Percentiles rank a stretch among this genome's conserved stretches.
These are phyloP conservation scores for Pyrenopolyporus hunteri DNA, from an alignment of 495 filamentous ascomycete species.

Conservation along the genomic window DNA sequence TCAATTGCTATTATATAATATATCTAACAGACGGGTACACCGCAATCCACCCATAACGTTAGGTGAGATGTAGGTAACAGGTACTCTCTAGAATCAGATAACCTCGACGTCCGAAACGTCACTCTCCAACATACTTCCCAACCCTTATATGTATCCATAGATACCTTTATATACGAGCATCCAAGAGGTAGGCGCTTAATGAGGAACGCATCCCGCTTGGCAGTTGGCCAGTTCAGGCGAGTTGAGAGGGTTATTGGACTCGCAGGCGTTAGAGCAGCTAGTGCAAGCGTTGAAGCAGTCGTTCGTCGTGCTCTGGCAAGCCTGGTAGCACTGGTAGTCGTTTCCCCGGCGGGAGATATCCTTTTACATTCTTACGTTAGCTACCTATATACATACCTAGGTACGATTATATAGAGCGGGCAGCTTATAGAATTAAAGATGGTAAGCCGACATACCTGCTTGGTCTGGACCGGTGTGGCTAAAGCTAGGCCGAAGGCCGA, in stretches of 20 bases:
- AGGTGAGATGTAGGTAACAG: no score
- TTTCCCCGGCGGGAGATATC: not conserved
- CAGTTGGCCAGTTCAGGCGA: not conserved
- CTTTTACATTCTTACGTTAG: not conserved
- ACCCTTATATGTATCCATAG: no score
- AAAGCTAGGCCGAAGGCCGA: not conserved
- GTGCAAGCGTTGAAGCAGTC: not conserved
- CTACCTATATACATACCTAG: not conserved
- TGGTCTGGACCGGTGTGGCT: not conserved
- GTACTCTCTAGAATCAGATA: no score
- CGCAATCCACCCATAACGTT: no score
- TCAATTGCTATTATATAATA: no score
- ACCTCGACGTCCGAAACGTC: no score
- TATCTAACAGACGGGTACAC: no score
- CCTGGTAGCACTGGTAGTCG: not conserved
- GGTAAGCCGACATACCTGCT: not conserved
- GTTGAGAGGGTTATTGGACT: not conserved
- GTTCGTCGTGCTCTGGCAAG: not conserved
- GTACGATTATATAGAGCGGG: not conserved
- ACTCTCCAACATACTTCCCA: no score
- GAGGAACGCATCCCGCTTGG: not conserved
- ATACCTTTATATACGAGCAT: no score
- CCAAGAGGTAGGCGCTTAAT: no score
- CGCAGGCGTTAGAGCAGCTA: not conserved
- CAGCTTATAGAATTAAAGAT: no score